Conservation (phyloP, 805 yeast species). For the Sungouiozyma ichnusensis region DNA sequence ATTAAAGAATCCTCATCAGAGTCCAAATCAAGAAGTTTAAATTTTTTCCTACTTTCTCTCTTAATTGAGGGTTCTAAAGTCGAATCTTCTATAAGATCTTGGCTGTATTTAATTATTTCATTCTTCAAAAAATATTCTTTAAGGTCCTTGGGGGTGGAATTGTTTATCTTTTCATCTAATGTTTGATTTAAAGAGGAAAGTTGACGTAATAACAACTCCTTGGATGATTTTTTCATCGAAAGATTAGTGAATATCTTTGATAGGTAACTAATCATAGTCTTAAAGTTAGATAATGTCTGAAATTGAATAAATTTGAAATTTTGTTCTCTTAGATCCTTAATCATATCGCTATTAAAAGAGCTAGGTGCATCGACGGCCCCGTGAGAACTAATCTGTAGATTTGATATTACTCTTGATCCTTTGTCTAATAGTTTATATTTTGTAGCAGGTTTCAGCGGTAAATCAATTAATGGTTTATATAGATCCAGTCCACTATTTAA, state of each 20-base stretch:
- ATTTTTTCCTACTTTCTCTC: slow-evolving; percentile 1
- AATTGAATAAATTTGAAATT: slow-evolving; percentile 19
- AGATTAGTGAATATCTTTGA: slow-evolving; percentile 21
- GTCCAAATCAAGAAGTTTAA: slow-evolving; percentile 1
- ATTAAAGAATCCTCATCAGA: slow-evolving; percentile 1
- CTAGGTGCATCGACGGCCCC: background rate
- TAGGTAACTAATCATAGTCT: slow-evolving; percentile 15
- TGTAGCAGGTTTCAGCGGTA: background rate
- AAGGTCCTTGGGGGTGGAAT: slow-evolving; percentile 15
- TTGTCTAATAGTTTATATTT: background rate
- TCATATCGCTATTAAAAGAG: slow-evolving; percentile 1
- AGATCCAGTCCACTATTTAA: slow-evolving; percentile 3
- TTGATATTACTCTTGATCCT: background rate
- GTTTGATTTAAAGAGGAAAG: slow-evolving; percentile 17
- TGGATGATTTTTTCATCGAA: slow-evolving; percentile 21
- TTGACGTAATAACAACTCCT: slow-evolving; percentile 16
- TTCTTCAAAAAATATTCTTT: slow-evolving; percentile 10
- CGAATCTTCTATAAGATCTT: background rate
- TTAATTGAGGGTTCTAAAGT: background rate
- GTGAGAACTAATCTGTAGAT: background rate
- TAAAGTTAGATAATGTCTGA: slow-evolving; percentile 22
- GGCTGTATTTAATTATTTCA: slow-evolving; percentile 6
- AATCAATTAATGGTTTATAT: slow-evolving; percentile 4
- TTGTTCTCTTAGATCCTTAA: slow-evolving; percentile 6
- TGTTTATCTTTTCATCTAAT: slow-evolving; percentile 12